phyloP scores from a whole-genome alignment of 345 rosid species.

The Arabidopsis thaliana region DNA sequence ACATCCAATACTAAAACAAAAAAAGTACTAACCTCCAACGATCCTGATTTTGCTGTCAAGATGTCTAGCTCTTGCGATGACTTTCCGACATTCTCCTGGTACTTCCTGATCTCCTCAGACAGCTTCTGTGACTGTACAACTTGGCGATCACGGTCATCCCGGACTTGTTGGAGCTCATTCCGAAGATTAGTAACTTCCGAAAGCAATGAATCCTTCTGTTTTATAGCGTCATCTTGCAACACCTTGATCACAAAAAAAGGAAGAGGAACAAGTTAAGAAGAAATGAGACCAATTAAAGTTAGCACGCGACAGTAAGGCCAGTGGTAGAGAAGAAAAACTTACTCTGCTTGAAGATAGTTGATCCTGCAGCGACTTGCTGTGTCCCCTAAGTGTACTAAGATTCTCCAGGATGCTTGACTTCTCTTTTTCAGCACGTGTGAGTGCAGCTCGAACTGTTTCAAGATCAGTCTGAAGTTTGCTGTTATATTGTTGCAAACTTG shows the following conservation, averaged over 20 bases:
- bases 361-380: constrained; percentile 78
- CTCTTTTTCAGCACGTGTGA: constrained; percentile 73
- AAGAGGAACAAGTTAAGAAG: constrained; percentile 2
- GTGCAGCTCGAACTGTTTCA: constrained; percentile 59
- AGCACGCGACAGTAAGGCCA: neutral
- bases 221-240: constrained; percentile 75
- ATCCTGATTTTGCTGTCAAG: constrained; percentile 58
- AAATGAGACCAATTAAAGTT: neutral
- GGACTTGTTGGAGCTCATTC: constrained; percentile 75
- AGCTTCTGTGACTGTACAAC: constrained; percentile 59
- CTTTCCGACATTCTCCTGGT: constrained; percentile 70
- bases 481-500: constrained; percentile 85
- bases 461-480: constrained; percentile 76
- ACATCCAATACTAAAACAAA: constrained; percentile 55
- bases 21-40: constrained; percentile 69
- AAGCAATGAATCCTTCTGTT: constrained; percentile 64
- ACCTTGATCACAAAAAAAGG: constrained; percentile 47
- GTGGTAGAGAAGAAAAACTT: constrained; percentile 35
- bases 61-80: constrained; percentile 66
- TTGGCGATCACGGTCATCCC: constrained; percentile 86
- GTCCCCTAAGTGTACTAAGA: constrained; percentile 81
- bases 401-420: constrained; percentile 77
- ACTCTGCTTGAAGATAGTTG: constrained; percentile 76
- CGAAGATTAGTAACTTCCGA: constrained; percentile 73
- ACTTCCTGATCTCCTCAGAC: constrained; percentile 57